These are phyloP conservation scores for Petrea volubilis DNA, from an alignment of 257 asterid genomes.

Conservation along the genomic window DNA sequence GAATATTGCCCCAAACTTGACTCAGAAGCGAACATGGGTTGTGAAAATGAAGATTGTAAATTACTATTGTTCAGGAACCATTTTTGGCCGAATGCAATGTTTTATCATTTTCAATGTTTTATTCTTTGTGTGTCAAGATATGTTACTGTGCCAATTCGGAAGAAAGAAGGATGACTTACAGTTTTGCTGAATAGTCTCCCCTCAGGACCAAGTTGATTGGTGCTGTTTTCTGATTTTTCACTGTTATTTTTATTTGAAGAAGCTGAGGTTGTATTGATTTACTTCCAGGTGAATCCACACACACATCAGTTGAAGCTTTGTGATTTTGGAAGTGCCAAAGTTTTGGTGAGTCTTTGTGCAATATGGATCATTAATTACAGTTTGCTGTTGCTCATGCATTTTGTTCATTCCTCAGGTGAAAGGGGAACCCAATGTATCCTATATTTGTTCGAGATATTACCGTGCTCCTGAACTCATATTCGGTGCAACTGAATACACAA, in stretches of 20 bases:
- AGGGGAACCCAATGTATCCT: constrained; percentile 97
- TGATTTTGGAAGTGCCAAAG: constrained; percentile 99
- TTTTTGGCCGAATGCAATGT: background rate
- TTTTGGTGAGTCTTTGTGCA: constrained; percentile 61
- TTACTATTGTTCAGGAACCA: background rate
- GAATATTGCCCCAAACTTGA: too few species aligned
- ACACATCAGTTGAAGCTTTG: constrained; percentile 94
- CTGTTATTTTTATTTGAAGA: constrained; percentile 19
- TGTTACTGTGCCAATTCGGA: background rate
- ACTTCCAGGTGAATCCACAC: constrained; percentile 91
- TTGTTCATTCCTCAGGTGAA: constrained; percentile 63
- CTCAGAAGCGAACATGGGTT: background rate
- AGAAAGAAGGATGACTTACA: constrained; percentile 2
- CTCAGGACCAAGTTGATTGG: constrained; percentile 5
- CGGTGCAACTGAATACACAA: constrained; percentile 97
- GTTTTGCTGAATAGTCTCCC: background rate
- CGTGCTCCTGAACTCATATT: constrained; percentile 99
- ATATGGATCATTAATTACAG: constrained; percentile 16
- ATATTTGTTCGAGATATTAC: constrained; percentile 94
- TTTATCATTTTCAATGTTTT: background rate
- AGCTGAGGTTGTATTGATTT: constrained; percentile 29
- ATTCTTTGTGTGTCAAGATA: background rate
- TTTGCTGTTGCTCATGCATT: constrained; percentile 31
- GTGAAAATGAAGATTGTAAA: background rate
- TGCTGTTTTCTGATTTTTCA: constrained; percentile 7